Evolutionary conservation across 495 filamentous ascomycete genomes (phyloP).

Genomic region (Rhypophila decipiens): DNA sequence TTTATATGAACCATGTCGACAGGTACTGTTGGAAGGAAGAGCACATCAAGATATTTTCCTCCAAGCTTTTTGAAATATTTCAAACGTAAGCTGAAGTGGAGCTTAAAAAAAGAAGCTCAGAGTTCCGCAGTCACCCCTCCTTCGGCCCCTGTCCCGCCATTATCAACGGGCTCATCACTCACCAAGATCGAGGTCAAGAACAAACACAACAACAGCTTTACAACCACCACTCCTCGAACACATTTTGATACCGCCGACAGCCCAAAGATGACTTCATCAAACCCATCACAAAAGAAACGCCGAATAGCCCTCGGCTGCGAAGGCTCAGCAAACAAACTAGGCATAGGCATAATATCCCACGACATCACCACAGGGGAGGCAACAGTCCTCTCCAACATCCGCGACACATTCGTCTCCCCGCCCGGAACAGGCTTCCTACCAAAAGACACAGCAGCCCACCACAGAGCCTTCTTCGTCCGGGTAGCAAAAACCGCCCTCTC

Average conservation of each 20-base stretch:
- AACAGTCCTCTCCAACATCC: conserved; percentile 83
- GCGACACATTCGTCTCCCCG: conserved; percentile 87
- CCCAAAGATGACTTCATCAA: neutral
- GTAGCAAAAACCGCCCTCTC: conserved; percentile 70
- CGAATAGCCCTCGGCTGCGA: conserved; percentile 85
- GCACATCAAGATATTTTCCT: too few relatives aligned
- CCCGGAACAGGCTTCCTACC: conserved; percentile 93
- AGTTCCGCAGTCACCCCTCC: neutral
- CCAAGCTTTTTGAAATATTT: too few relatives aligned
- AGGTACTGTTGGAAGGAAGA: too few relatives aligned
- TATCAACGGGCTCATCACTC: neutral
- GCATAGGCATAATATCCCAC: conserved; percentile 88
- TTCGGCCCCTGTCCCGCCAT: neutral
- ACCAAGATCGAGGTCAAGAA: neutral
- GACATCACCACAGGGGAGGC: conserved; percentile 49
- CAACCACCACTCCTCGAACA: too few relatives aligned
- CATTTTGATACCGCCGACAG: too few relatives aligned
- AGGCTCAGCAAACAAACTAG: conserved; percentile 96
- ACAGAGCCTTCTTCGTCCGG: conserved; percentile 75
- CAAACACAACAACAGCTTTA: too few relatives aligned
- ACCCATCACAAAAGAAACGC: conserved; percentile 15
- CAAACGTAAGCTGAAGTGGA: neutral
- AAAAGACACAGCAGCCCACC: conserved; percentile 90
- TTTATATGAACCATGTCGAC: too few relatives aligned
- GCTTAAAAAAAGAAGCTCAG: neutral